Conservation (phyloP, 176 grass and related monocot species). For the Leersia perrieri region DNA sequence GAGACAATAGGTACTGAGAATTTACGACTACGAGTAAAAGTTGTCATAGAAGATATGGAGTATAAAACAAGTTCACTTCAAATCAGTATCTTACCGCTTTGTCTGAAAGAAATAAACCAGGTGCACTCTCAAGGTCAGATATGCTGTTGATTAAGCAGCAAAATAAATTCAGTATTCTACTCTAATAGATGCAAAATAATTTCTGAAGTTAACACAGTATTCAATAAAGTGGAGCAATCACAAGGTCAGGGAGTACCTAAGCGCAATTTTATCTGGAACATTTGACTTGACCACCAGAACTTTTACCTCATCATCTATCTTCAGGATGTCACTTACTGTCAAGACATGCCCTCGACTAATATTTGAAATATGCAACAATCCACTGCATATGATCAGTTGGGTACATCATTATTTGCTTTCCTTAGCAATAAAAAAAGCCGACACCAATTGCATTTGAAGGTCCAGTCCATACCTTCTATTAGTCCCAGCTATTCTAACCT, state of each 20-base stretch:
- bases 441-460: not conserved
- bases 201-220: constrained; percentile 17
- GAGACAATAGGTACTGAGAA: constrained; percentile 21
- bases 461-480: constrained; percentile 64
- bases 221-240: constrained; percentile 2
- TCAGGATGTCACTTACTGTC: constrained; percentile 72
- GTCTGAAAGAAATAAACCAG: constrained; percentile 76
- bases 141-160: constrained; percentile 59
- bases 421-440: not conserved
- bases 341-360: constrained; percentile 53
- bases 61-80: not conserved
- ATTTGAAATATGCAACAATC: constrained; percentile 88
- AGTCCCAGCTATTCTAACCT: constrained; percentile 67
- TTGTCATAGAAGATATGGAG: not conserved
- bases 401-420: constrained; percentile 14
- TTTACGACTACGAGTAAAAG: not conserved
- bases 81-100: constrained; percentile 58
- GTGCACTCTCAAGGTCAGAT: constrained; percentile 75
- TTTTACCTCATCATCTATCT: constrained; percentile 79
- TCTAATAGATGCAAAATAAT: not conserved
- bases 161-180: constrained; percentile 16
- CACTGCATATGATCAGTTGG: constrained; percentile 45
- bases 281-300: constrained; percentile 83
- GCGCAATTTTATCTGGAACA: constrained; percentile 76
- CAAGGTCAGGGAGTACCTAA: constrained; percentile 53